These are phyloP conservation scores for Thraustochytrium sp. DNA, from an alignment of 352 stramenopile genomes.

Conservation along the genomic window DNA sequence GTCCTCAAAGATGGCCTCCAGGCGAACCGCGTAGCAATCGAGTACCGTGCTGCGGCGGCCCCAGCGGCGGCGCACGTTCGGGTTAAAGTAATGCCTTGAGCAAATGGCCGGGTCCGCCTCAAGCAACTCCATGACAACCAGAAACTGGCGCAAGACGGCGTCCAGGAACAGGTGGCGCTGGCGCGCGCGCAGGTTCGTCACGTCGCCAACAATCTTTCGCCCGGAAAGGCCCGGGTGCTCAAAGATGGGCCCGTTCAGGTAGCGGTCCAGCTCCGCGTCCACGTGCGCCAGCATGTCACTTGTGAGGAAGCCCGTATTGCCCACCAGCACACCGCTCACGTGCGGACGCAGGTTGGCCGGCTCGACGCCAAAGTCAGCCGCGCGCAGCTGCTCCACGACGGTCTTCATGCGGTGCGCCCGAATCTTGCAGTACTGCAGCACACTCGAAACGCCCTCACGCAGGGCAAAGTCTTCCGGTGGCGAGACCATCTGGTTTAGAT, in stretches of 20 bases:
- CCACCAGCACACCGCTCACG: not conserved
- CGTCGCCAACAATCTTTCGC: not conserved
- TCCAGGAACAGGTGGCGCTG: conserved; percentile 36
- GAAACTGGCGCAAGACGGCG: conserved; percentile 26
- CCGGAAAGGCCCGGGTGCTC: not conserved
- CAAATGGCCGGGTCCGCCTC: not conserved
- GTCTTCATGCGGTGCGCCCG: not conserved
- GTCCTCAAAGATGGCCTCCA: conserved; percentile 28
- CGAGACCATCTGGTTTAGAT: conserved; percentile 40
- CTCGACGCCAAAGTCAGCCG: conserved; percentile 4
- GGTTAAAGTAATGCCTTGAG: conserved; percentile 42
- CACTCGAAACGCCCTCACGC: not conserved
- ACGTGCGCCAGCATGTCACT: not conserved
- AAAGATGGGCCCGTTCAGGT: conserved; percentile 29
- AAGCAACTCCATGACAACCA: conserved; percentile 41
- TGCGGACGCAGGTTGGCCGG: not conserved
- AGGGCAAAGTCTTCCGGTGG: conserved; percentile 33
- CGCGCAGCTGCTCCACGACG: not conserved
- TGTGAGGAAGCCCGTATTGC: conserved; percentile 36
- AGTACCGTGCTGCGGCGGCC: not conserved
- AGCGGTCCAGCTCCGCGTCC: conserved; percentile 3
- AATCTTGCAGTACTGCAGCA: not conserved
- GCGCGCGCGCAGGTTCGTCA: not conserved
- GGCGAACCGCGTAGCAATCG: conserved; percentile 13
- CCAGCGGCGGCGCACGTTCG: conserved; percentile 12